Evolutionary conservation across 768 basidiomycete species (phyloP).

Genomic region (Amanita polypyramis): DNA sequence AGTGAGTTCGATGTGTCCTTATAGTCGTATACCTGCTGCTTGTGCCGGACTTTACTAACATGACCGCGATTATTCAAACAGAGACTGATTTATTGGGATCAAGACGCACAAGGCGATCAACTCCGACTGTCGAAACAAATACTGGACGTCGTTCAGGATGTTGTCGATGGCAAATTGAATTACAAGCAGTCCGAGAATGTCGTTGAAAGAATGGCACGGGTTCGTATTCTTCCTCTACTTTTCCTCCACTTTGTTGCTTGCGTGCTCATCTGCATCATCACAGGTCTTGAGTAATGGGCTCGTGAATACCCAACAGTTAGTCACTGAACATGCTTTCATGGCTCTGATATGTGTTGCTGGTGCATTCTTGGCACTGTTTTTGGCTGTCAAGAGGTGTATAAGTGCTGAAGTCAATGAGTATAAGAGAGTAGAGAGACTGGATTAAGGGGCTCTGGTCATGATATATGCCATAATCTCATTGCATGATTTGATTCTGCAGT

Average conservation of each 20-base stretch:
- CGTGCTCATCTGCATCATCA: slow-evolving; percentile 1
- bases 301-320: slow-evolving; percentile 23
- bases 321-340: slow-evolving; percentile 25
- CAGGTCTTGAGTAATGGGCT: slow-evolving; percentile 35
- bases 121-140: slow-evolving; percentile 49
- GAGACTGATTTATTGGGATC: slow-evolving; percentile 70
- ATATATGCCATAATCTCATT: too few relatives aligned
- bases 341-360: slow-evolving; percentile 17
- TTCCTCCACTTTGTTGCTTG: neutral
- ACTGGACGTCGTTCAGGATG: slow-evolving; percentile 62
- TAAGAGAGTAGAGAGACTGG: slow-evolving; percentile 4
- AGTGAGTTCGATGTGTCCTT: too few relatives aligned
- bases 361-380: neutral
- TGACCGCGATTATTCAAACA: too few relatives aligned
- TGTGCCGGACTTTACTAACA: too few relatives aligned
- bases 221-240: slow-evolving; percentile 24
- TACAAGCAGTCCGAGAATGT: slow-evolving; percentile 62
- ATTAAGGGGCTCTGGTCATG: neutral
- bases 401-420: neutral
- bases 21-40: too few relatives aligned
- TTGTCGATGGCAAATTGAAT: slow-evolving; percentile 35
- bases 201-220: slow-evolving; percentile 56
- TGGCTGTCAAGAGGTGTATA: neutral
- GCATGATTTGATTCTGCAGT: too few relatives aligned
- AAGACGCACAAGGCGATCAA: slow-evolving; percentile 40